phyloP scores from a whole-genome alignment of 768 basidiomycete species.

The Cantharellus anzutake region DNA sequence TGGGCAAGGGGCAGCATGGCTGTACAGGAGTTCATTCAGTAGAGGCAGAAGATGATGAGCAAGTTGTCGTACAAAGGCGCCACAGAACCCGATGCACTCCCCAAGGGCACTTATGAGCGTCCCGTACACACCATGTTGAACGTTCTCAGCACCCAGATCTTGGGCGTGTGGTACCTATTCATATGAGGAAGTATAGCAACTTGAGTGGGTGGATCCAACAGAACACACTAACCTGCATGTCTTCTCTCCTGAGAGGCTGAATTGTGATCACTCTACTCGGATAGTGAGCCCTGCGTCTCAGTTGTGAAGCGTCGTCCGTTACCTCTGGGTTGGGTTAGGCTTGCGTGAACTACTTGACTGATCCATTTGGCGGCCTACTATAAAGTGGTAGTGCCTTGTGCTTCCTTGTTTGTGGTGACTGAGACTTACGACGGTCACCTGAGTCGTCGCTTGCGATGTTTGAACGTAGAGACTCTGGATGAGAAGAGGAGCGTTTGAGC shows the following conservation, averaged over 20 bases:
- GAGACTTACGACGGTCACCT: not conserved
- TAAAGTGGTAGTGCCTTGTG: not conserved
- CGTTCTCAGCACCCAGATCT: slow-evolving; percentile 51
- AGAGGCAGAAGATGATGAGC: not conserved
- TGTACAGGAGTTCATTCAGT: not conserved
- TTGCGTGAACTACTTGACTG: too few species aligned
- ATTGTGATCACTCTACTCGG: slow-evolving; percentile 36
- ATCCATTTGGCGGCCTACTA: not conserved
- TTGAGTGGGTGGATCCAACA: not conserved
- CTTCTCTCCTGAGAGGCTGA: slow-evolving; percentile 66
- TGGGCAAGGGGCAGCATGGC: slow-evolving; percentile 70
- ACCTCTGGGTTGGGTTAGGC: not conserved
- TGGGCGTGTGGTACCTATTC: slow-evolving; percentile 79
- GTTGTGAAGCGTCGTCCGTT: not conserved
- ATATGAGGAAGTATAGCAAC: not conserved
- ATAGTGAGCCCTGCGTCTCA: not conserved
- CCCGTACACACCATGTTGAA: slow-evolving; percentile 75
- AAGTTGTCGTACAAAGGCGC: slow-evolving; percentile 28
- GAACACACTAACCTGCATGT: slow-evolving; percentile 53
- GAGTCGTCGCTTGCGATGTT: not conserved
- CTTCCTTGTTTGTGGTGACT: not conserved
- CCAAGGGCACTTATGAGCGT: slow-evolving; percentile 61
- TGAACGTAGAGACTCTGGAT: not conserved
- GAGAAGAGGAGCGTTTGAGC: too few species aligned
- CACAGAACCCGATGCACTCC: slow-evolving; percentile 39